Evolutionary conservation across 129 eudicot species (phyloP), one percentile per base, ranked within the genome.

Genomic region (Centella asiatica): DNA sequence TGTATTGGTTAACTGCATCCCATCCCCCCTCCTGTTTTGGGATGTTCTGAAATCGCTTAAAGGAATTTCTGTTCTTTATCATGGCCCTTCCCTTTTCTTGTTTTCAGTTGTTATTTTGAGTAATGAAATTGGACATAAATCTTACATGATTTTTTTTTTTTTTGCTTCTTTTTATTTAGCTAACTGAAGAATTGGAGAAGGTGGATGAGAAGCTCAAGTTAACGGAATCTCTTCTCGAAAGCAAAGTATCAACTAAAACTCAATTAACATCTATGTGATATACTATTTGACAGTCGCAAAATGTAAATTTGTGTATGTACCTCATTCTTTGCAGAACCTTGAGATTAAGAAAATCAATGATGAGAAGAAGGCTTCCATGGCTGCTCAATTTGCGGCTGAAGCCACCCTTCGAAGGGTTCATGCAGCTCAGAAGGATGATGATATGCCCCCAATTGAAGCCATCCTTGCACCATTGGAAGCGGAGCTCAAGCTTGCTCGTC

Each of bases 281-380:
- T 32, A 49, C 5, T 1, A 2, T 50, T 50, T 18, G 28, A 44
- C 47, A 36, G n/a, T 19, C 33, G 5, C 42, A 19, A 52, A 11
- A 56, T 23, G 28, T 37, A 12, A 28, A n/a, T 27, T 11, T 44
- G 51, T 53, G 28, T 49, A 40, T 19, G 1, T 77, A 37, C 36
- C 61, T 72, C 67, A 55, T 40, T 49, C 51, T 68, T 49, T 45
- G 57, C 84, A 88, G 96, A 88, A 88, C 81, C 94, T 88, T 72
- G 96, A 88, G 69, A 88, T 88, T 62, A 88, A 88, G 87, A 84
- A 81, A 84, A 84, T 88, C 65, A 88, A 88, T 69, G 96, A 88
- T 84, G 96, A 88, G 77, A 88, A 88, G 84, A 88, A 88, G 80
- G 82, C 96, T 51, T 88, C 96, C 34, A 88, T 88, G 96, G 96